Conservation (phyloP, 805 yeast species). For the Kodamaea fukazawae region DNA sequence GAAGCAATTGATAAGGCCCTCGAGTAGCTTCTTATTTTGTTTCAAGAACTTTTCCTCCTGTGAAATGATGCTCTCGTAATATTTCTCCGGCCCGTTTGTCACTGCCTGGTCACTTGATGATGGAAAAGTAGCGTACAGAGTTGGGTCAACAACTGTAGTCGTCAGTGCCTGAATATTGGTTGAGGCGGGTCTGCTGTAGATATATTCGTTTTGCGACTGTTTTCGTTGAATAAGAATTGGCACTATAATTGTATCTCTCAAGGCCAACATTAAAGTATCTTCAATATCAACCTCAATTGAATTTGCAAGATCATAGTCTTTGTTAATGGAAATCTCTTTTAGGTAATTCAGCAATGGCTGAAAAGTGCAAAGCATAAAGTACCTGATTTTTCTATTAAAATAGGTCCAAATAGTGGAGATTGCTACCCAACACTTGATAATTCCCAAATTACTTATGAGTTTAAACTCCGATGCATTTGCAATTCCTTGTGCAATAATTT, state of each 20-base stretch:
- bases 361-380: constrained; percentile 22
- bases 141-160: too few species aligned
- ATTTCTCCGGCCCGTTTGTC: too few species aligned
- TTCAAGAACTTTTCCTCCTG: constrained; percentile 11
- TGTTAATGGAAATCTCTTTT: constrained; percentile 13
- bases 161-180: too few species aligned
- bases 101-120: too few species aligned
- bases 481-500: too few species aligned
- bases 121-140: too few species aligned
- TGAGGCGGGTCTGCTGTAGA: too few species aligned
- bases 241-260: constrained; percentile 25
- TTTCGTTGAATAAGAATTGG: constrained; percentile 24
- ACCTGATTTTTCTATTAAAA: constrained; percentile 27
- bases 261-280: constrained; percentile 23
- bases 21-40: constrained; percentile 8
- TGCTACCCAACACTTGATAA: constrained; percentile 20
- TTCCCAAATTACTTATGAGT: not conserved
- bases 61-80: not conserved
- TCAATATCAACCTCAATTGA: constrained; percentile 24
- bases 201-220: not conserved
- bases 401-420: constrained; percentile 26
- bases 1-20: constrained; percentile 18
- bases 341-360: constrained; percentile 23
- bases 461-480: constrained; percentile 1
- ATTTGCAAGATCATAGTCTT: not conserved